Percentiles rank a stretch among this genome's conserved stretches.
phyloP scores from a whole-genome alignment of 768 basidiomycete genomes.

The Dacryopinax spathularia region DNA sequence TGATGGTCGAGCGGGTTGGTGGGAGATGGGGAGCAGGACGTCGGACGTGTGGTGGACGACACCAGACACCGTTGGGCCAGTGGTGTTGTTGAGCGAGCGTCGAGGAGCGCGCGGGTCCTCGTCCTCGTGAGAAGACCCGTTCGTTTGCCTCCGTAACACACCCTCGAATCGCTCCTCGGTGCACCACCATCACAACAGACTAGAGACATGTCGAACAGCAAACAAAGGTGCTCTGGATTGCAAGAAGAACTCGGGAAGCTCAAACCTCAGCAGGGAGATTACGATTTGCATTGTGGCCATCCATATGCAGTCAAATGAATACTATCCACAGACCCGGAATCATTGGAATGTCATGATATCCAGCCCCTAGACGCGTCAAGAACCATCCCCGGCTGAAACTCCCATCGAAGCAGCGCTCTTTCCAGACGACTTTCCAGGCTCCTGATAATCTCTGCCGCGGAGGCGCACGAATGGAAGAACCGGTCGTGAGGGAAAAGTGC shows the following conservation, averaged over 20 bases:
- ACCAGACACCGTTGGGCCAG: no score
- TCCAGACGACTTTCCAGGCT: no score
- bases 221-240: no score
- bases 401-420: no score
- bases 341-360: background rate
- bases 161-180: background rate
- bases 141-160: conserved; percentile 4
- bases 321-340: background rate
- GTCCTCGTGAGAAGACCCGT: background rate
- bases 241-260: no score
- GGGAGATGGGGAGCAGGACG: background rate
- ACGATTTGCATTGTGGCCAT: no score
- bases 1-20: background rate
- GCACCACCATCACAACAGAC: no score
- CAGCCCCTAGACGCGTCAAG: background rate
- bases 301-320: background rate
- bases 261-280: no score
- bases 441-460: background rate
- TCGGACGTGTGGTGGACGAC: background rate
- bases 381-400: no score
- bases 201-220: no score
- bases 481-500: background rate
- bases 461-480: background rate
- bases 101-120: conserved; percentile 1
- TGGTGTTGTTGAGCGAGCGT: conserved; percentile 3